A percentile compares a stretch with the other conserved stretches of the same genome.
Evolutionary conservation across 352 stramenopile genomes (phyloP).

Genomic region (Pythium dissotocum): DNA sequence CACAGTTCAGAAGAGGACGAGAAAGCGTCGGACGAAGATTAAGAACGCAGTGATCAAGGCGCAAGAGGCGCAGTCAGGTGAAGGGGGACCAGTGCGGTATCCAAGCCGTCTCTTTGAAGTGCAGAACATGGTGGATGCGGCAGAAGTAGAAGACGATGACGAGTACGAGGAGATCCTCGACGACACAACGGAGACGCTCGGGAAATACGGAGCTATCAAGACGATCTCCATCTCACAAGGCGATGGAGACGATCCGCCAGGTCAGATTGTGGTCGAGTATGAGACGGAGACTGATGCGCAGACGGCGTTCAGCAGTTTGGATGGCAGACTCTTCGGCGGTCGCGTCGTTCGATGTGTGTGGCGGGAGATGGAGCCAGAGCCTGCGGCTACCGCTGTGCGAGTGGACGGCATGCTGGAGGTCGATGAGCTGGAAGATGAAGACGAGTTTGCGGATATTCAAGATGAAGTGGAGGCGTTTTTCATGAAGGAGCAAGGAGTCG

Average conservation of each 20-base stretch:
- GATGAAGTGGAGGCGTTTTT: conserved; percentile 44
- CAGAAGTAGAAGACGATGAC: conserved; percentile 38
- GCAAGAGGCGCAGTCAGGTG: not conserved
- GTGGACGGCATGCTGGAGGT: conserved; percentile 37
- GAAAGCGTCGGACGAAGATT: conserved; percentile 39
- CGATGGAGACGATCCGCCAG: not conserved
- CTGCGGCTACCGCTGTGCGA: not conserved
- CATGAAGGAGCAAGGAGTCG: conserved; percentile 26
- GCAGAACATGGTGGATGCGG: conserved; percentile 30
- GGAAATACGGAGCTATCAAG: conserved; percentile 3
- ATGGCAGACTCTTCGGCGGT: conserved; percentile 30
- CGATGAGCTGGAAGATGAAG: conserved; percentile 51
- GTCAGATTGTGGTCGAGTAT: conserved; percentile 26
- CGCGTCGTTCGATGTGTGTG: conserved; percentile 18
- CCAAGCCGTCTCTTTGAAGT: conserved; percentile 10
- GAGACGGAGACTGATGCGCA: not conserved
- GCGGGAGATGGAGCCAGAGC: not conserved
- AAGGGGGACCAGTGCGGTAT: not conserved
- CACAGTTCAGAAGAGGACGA: conserved; percentile 5
- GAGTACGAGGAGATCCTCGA: conserved; percentile 30
- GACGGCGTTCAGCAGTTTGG: conserved; percentile 19
- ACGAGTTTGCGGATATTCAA: conserved; percentile 50
- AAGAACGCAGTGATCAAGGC: conserved; percentile 28
- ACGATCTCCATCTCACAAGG: not conserved
- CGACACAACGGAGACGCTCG: conserved; percentile 12